Base-by-base conservation (phyloP, 176 grass and related monocot species). In the Alopecurus myosuroides region DNA sequence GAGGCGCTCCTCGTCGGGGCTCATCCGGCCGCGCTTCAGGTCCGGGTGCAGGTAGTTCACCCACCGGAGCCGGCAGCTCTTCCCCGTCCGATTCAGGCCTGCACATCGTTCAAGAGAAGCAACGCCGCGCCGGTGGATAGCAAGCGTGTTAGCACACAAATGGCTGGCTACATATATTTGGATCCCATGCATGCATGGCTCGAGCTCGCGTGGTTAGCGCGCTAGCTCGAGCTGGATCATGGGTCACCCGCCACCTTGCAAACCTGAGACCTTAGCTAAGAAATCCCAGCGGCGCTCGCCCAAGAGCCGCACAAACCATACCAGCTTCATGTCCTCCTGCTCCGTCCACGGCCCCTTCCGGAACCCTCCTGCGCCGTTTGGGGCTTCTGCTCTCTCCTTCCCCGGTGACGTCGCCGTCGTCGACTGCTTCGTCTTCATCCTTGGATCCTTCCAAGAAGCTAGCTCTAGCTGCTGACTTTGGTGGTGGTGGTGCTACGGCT, bases 201-300 rank as follows among this genome's bases (percentile, higher is more conserved):
- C 31, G 33, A 77, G 74, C 58, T 29, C 50, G 45, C n/a, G n/a
- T n/a, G n/a, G n/a, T n/a, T n/a, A n/a, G n/a, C n/a, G n/a, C n/a
- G n/a, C n/a, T n/a, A n/a, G 14, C 1, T 40, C 39, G 29, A 12
- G 42, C 69, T 17, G 5, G 68, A 29, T 4, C 25, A 65, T 80
- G 39, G 44, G 48, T 85, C 81, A 74, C 90, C 86, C 83, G 26
- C 86, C 83, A 68, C 87, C 91, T 78, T 83, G 86, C 91, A 92
- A 92, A 92, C 91, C 91, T 92, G 91, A 92, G 7, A 87, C 87
- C 83, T 89, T 89, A 69, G 91, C 91, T 71, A 92, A 78, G 79
- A 92, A 89, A 92, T 92, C 91, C 91, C 91, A 92, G 61, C 91
- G 91, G 61, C 91, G 91, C 85, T 90, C 88, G 44, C 91, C 91